These are phyloP conservation scores for Phytophthora aleatoria DNA, from an alignment of 352 stramenopile species.

Conservation along the genomic window DNA sequence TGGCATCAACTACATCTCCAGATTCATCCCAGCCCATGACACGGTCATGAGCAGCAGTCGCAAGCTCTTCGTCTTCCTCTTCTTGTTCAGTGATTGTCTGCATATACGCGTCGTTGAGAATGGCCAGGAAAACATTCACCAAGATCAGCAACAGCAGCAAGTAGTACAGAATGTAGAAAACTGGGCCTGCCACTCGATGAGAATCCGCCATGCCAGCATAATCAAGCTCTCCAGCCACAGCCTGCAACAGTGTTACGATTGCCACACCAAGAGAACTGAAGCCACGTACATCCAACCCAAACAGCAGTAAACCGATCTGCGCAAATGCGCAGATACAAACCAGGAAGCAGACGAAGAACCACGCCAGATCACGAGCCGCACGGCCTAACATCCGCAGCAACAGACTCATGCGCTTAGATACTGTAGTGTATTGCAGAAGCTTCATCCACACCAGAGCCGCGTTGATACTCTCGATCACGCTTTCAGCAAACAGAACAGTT, in stretches of 20 bases:
- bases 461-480: constrained; percentile 49
- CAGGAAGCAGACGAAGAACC: constrained; percentile 65
- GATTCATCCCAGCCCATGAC: constrained; percentile 34
- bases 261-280: constrained; percentile 61
- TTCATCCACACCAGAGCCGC: constrained; percentile 65
- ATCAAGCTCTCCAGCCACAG: constrained; percentile 61
- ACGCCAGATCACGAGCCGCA: constrained; percentile 57
- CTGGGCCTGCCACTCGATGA: constrained; percentile 52
- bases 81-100: constrained; percentile 72
- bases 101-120: constrained; percentile 78
- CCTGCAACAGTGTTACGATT: constrained; percentile 66
- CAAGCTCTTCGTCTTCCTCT: constrained; percentile 52
- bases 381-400: constrained; percentile 57
- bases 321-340: constrained; percentile 66
- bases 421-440: constrained; percentile 73
- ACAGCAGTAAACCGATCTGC: constrained; percentile 69
- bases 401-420: constrained; percentile 65
- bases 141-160: constrained; percentile 68
- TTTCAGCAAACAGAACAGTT: constrained; percentile 43
- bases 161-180: constrained; percentile 80
- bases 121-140: constrained; percentile 78
- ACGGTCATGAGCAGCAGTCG: constrained; percentile 11
- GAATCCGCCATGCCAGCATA: constrained; percentile 50
- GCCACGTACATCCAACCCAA: constrained; percentile 51
- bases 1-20: constrained; percentile 31